These are phyloP conservation scores for Backusella morwellensis DNA, from an alignment of 192 early-diverging fungal species.

Conservation along the genomic window DNA sequence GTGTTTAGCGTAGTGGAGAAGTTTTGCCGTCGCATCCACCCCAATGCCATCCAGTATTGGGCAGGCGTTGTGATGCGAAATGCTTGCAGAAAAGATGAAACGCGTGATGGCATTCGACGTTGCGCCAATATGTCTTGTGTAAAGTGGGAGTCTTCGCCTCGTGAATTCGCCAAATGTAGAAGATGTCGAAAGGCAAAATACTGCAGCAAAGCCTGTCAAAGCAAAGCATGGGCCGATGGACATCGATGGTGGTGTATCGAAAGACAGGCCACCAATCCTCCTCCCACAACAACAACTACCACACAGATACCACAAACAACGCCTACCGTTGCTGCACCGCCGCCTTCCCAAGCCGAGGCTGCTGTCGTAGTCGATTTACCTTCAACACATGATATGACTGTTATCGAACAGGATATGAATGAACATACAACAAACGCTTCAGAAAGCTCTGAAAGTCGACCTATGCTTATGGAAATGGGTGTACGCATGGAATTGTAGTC, in stretches of 20 bases:
- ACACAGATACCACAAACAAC: not conserved
- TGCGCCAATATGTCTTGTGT: conserved; percentile 78
- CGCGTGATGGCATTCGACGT: conserved; percentile 65
- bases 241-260: conserved; percentile 81
- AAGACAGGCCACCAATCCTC: conserved; percentile 14
- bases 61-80: conserved; percentile 79
- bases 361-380: not conserved
- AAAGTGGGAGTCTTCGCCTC: conserved; percentile 68
- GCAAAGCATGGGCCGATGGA: conserved; percentile 72
- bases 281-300: not conserved
- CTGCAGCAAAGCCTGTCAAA: conserved; percentile 76
- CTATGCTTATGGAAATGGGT: conserved; percentile 8
- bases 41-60: conserved; percentile 70
- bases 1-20: conserved; percentile 76
- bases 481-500: conserved; percentile 5
- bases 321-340: not conserved
- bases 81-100: conserved; percentile 76
- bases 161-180: conserved; percentile 85
- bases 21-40: conserved; percentile 64
- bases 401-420: not conserved
- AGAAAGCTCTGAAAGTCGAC: conserved; percentile 2
- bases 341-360: not conserved
- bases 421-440: not conserved
- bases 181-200: conserved; percentile 86
- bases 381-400: not conserved